These are phyloP conservation scores for Fusarium multiceps DNA, from an alignment of 2,329 filamentous ascomycete genomes.

Conservation along the genomic window DNA sequence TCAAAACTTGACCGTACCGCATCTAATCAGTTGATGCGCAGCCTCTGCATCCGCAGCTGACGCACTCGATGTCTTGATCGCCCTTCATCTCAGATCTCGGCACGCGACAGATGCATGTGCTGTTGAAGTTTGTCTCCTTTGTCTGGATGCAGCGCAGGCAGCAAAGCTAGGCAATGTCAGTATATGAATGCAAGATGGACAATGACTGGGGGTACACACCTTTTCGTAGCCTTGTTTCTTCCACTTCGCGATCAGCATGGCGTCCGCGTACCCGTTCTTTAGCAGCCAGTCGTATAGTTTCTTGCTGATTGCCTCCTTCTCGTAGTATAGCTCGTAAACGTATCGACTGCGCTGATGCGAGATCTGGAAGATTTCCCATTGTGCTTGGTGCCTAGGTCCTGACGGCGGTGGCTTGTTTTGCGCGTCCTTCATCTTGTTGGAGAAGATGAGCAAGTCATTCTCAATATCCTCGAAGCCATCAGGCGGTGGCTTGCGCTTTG, in stretches of 20 bases:
- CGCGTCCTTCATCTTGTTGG: conserved; percentile 94
- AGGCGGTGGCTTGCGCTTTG: conserved; percentile 83
- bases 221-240: conserved; percentile 99
- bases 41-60: conserved; percentile 92
- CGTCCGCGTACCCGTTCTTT: conserved; percentile 96
- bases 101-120: conserved; percentile 96
- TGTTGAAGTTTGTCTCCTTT: conserved; percentile 99
- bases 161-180: conserved; percentile 73
- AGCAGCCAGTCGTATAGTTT: conserved; percentile 94
- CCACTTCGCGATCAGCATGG: conserved; percentile 98
- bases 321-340: conserved; percentile 97
- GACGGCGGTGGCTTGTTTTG: conserved; percentile 87
- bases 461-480: conserved; percentile 91
- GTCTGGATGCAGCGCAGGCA: conserved; percentile 97
- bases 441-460: conserved; percentile 85
- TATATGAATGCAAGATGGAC: not conserved
- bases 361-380: conserved; percentile 99
- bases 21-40: conserved; percentile 84
- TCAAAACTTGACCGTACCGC: not conserved
- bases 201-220: conserved; percentile 62
- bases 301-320: conserved; percentile 94
- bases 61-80: conserved; percentile 89
- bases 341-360: conserved; percentile 91
- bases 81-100: conserved; percentile 91
- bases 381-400: conserved; percentile 85